Percentiles rank a stretch among this genome's conserved stretches.
These are phyloP conservation scores for Royoungia palumana DNA, from an alignment of 768 basidiomycete species.

Conservation along the genomic window DNA sequence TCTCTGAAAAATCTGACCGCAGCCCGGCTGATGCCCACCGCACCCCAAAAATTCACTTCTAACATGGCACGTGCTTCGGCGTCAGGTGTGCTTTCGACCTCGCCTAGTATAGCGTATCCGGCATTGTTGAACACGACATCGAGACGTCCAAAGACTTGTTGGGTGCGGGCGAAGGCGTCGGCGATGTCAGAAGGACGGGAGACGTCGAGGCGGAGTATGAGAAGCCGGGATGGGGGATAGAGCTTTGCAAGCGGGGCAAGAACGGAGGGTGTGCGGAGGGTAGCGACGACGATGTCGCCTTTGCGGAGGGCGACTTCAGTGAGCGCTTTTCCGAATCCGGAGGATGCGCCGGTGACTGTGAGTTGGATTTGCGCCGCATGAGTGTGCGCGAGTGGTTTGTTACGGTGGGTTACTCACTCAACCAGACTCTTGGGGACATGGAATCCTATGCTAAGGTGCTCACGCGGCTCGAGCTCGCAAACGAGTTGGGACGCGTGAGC, in stretches of 20 bases:
- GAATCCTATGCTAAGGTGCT: no score
- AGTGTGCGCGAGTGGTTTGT: not conserved
- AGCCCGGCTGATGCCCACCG: conserved; percentile 18
- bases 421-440: conserved; percentile 9
- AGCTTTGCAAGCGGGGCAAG: conserved; percentile 23
- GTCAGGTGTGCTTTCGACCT: conserved; percentile 34
- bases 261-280: conserved; percentile 36
- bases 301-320: conserved; percentile 29
- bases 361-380: not conserved
- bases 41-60: conserved; percentile 29
- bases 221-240: conserved; percentile 29
- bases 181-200: conserved; percentile 28
- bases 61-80: conserved; percentile 31
- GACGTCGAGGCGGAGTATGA: conserved; percentile 40
- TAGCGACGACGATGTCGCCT: conserved; percentile 40
- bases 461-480: no score
- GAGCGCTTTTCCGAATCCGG: conserved; percentile 37
- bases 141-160: conserved; percentile 35
- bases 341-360: conserved; percentile 31
- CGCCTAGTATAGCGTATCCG: conserved; percentile 24
- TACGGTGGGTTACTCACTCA: not conserved
- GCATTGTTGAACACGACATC: conserved; percentile 48
- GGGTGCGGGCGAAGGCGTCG: conserved; percentile 32
- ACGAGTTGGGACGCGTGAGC: no score
- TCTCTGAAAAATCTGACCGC: conserved; percentile 34